Percentiles rank a stretch among this genome's conserved stretches.
Conservation (phyloP, 2,329 filamentous ascomycete genomes). For the Colletotrichum euphorbiae region DNA sequence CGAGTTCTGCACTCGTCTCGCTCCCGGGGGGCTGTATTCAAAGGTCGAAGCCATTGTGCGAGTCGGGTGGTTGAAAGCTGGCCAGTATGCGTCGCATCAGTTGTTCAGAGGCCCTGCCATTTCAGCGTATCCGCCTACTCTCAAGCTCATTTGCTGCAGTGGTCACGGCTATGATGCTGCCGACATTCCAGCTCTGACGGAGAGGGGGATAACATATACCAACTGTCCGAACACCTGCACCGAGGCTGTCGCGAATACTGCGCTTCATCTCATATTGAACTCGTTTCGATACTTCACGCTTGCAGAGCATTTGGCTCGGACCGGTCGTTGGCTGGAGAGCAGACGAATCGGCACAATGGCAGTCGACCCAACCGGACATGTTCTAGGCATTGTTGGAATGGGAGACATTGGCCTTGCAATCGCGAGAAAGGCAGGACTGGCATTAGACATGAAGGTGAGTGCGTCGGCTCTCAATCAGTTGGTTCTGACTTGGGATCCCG, state of each 20-base stretch:
- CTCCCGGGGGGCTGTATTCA: background rate
- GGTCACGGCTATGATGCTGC: background rate
- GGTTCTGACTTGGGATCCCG: fast-evolving
- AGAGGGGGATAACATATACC: background rate
- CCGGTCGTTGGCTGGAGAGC: background rate
- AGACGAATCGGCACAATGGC: background rate
- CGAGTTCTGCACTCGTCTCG: background rate
- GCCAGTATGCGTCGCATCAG: constrained; percentile 4
- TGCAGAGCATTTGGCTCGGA: background rate
- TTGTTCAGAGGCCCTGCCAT: background rate
- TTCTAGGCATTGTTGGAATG: background rate
- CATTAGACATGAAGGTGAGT: background rate
- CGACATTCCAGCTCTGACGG: background rate
- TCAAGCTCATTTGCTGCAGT: background rate
- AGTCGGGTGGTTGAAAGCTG: constrained; percentile 6
- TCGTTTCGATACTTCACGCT: background rate
- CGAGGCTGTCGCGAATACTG: background rate
- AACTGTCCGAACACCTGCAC: background rate
- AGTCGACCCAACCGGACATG: background rate
- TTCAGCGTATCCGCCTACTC: background rate
- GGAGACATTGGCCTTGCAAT: background rate
- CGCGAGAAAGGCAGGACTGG: background rate
- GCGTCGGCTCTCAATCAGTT: fast-evolving
- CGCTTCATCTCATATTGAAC: background rate
- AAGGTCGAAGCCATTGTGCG: background rate